Conservation (phyloP, 129 eudicot species). For the Chrysanthemum makinoi region DNA sequence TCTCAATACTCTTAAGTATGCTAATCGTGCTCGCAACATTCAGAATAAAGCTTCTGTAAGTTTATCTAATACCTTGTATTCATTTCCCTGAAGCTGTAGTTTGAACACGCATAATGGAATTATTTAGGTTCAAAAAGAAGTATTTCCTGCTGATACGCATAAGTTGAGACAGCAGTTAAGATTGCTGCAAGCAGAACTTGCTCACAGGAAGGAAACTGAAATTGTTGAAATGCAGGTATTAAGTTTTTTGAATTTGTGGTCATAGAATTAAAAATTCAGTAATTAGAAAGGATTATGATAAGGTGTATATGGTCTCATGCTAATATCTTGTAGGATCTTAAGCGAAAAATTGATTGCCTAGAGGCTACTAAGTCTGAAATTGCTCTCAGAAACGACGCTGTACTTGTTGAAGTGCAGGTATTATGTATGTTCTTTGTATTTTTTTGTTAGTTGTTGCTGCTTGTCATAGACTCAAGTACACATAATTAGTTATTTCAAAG, state of each 20-base stretch:
- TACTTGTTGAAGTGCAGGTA: no score
- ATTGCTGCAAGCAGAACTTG: conserved; percentile 90
- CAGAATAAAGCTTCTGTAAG: conserved; percentile 94
- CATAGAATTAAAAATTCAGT: no score
- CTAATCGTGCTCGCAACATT: conserved; percentile 98
- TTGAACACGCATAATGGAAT: conserved; percentile 13
- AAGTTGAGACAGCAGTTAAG: conserved; percentile 95
- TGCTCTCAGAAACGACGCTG: conserved; percentile 40
- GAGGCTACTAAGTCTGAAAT: conserved; percentile 88
- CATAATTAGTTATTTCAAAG: background rate
- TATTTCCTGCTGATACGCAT: conserved; percentile 79
- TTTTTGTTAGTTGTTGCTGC: no score
- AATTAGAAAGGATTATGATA: conserved; percentile 12
- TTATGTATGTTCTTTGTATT: no score
- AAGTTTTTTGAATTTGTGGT: background rate
- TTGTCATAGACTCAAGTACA: no score
- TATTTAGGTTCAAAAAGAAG: conserved; percentile 82
- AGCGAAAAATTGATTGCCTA: conserved; percentile 67
- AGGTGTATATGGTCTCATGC: conserved; percentile 18
- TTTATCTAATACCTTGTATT: conserved; percentile 23
- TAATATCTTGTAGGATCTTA: conserved; percentile 53
- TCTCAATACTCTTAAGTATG: conserved; percentile 92
- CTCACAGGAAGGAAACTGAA: conserved; percentile 82
- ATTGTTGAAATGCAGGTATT: conserved; percentile 76
- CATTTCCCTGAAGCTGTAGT: background rate